phyloP scores from a whole-genome alignment of 352 stramenopile genomes.

The Phytophthora uliginosa region DNA sequence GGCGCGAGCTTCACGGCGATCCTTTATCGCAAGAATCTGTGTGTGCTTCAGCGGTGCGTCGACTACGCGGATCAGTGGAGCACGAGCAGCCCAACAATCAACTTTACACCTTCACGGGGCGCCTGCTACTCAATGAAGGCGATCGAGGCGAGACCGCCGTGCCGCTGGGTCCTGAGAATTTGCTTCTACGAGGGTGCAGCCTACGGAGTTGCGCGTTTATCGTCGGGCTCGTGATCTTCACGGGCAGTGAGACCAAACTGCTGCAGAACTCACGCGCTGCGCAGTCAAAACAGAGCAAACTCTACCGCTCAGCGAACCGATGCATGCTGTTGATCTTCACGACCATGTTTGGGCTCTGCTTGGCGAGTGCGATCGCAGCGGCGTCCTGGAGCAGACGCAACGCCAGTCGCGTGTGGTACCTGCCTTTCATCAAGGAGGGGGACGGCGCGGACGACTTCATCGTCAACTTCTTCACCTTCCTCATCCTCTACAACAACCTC shows the following conservation, averaged over 20 bases:
- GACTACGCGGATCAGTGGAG: constrained; percentile 56
- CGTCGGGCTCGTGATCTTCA: constrained; percentile 95
- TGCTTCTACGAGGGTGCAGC: constrained; percentile 94
- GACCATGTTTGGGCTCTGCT: constrained; percentile 73
- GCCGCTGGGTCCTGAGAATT: constrained; percentile 75
- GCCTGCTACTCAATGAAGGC: constrained; percentile 47
- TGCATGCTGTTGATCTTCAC: constrained; percentile 83
- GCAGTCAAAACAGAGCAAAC: constrained; percentile 88
- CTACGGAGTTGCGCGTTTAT: constrained; percentile 97
- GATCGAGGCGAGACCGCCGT: constrained; percentile 32
- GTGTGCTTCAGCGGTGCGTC: constrained; percentile 35
- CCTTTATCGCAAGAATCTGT: constrained; percentile 44
- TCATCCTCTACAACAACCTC: constrained; percentile 97
- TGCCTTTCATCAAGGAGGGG: constrained; percentile 48
- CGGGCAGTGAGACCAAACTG: constrained; percentile 89
- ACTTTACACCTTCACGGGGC: constrained; percentile 81
- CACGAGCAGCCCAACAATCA: constrained; percentile 88
- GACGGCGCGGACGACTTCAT: constrained; percentile 48
- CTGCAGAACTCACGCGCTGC: constrained; percentile 81
- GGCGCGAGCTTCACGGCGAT: constrained; percentile 38
- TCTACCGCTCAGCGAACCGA: constrained; percentile 84
- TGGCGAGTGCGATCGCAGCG: constrained; percentile 54
- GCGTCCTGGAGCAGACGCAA: constrained; percentile 49
- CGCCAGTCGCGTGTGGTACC: constrained; percentile 56
- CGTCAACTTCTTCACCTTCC: constrained; percentile 92